These are phyloP conservation scores for Thelonectria olida DNA, from an alignment of 2,329 filamentous ascomycete genomes.

Conservation along the genomic window DNA sequence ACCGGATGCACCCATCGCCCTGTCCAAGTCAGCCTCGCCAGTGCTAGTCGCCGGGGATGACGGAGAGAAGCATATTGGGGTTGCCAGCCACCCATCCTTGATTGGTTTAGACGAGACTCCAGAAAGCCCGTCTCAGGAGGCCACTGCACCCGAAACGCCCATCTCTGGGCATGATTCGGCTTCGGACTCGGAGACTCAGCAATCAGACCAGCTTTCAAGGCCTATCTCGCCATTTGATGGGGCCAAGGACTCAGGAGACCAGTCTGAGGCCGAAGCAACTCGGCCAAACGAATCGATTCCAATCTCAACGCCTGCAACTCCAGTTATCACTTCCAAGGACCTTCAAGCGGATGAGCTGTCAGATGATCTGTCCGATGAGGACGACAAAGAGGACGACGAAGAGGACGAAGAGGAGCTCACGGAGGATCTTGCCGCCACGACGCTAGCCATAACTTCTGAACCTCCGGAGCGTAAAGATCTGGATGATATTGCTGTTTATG, in stretches of 20 bases:
- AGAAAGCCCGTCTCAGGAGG: not conserved
- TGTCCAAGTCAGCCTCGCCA: not conserved
- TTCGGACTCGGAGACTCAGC: not conserved
- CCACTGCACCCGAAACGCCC: not conserved
- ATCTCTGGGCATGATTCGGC: not conserved
- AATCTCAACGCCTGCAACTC: not conserved
- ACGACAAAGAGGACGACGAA: too few species aligned
- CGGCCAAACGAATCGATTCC: not conserved
- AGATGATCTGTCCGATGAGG: too few species aligned
- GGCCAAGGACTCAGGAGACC: not conserved
- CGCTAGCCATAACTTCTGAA: not conserved
- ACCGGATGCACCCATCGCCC: not conserved
- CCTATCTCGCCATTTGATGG: not conserved
- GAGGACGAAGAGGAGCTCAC: not conserved
- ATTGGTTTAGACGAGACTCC: not conserved
- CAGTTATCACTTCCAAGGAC: not conserved
- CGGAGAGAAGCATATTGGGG: not conserved
- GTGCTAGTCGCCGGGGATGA: not conserved
- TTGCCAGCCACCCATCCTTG: not conserved
- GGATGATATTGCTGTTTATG: not conserved
- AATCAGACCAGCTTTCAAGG: not conserved
- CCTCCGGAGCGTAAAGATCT: not conserved
- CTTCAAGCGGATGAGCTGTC: not conserved
- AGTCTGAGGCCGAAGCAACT: not conserved
- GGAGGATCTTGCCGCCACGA: not conserved